Conservation (phyloP, 139 green algal genomes). For the Picochlorum sp. region DNA sequence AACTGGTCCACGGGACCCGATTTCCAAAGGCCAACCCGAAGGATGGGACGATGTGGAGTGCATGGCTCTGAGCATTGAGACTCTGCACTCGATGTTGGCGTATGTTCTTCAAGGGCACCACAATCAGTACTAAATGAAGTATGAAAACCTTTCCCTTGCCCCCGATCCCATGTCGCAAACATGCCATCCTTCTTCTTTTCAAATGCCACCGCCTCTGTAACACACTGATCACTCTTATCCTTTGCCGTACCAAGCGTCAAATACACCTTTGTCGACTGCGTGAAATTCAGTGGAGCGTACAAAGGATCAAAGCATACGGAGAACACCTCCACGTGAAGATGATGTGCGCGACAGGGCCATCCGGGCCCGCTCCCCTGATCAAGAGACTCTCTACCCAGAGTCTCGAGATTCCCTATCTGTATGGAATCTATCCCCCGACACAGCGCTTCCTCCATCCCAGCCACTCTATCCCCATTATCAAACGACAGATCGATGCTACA, state of each 20-base stretch:
- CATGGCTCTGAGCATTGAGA: background rate
- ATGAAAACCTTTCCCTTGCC: background rate
- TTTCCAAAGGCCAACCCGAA: background rate
- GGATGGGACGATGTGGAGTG: background rate
- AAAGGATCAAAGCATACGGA: background rate
- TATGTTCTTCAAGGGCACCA: too few species aligned
- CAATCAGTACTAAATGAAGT: background rate
- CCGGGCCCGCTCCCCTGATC: too few species aligned
- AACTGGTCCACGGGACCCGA: background rate
- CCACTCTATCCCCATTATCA: too few species aligned
- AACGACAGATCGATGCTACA: too few species aligned
- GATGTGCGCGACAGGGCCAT: too few species aligned
- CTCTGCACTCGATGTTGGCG: too few species aligned
- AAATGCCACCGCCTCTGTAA: background rate
- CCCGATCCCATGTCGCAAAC: background rate
- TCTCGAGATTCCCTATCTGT: too few species aligned
- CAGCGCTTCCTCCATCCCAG: too few species aligned
- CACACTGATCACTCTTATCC: conserved; percentile 1
- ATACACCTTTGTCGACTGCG: background rate
- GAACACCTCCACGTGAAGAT: background rate
- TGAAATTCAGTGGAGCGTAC: background rate
- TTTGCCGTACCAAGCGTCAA: background rate
- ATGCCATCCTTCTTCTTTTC: background rate
- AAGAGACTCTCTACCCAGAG: too few species aligned
- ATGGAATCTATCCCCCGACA: too few species aligned